Evolutionary conservation across 2,329 filamentous ascomycete species (phyloP).

Genomic region (Onygenales sp.): DNA sequence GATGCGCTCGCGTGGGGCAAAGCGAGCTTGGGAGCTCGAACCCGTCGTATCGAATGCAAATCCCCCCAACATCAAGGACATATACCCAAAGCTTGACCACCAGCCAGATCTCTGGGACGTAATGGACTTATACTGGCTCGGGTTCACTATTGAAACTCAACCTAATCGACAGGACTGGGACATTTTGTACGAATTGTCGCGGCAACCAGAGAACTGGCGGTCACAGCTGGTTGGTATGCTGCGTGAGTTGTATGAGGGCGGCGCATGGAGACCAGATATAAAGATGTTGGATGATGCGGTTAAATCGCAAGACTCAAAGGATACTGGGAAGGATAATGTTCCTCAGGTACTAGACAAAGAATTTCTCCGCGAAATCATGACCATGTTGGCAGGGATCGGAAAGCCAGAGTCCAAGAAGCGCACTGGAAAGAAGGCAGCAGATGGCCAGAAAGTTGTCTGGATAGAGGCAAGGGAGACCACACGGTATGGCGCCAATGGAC

Average conservation of each 20-base stretch:
- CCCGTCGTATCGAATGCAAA: background rate
- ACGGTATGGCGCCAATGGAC: constrained; percentile 1
- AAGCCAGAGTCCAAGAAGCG: background rate
- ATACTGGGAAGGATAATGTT: background rate
- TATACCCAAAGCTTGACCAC: background rate
- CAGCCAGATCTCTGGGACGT: constrained; percentile 15
- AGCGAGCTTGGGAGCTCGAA: constrained; percentile 12
- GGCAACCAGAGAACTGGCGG: constrained; percentile 6
- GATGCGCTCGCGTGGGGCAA: constrained; percentile 13
- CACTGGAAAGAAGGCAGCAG: background rate
- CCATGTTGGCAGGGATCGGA: background rate
- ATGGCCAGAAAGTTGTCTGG: constrained; percentile 1
- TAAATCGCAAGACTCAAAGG: background rate
- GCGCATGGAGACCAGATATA: constrained; percentile 7
- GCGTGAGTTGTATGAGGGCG: constrained; percentile 2
- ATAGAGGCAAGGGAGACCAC: constrained; percentile 6
- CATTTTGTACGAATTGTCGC: constrained; percentile 12
- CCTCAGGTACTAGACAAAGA: constrained; percentile 2
- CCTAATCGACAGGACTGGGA: constrained; percentile 14
- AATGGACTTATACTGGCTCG: constrained; percentile 10
- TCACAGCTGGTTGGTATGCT: constrained; percentile 2
- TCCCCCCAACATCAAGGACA: background rate
- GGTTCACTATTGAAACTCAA: constrained; percentile 13
- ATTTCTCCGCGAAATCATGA: background rate
- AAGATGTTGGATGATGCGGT: constrained; percentile 2